Evolutionary conservation across 305 asterid species (phyloP).

Genomic region (Fraxinus latifolia): DNA sequence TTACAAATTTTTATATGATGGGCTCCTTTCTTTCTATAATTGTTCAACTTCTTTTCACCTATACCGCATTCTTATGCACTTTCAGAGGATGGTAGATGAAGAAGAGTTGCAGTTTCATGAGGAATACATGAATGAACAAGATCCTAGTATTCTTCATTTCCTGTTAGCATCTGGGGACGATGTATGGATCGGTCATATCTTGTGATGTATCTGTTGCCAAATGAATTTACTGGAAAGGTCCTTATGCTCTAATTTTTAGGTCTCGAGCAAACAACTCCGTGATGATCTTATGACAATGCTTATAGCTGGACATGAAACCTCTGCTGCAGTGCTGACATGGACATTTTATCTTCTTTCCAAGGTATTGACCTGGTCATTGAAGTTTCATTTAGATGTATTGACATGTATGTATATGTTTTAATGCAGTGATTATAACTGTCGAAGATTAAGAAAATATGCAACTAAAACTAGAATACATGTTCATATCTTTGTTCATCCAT

Average conservation of each 20-base stretch:
- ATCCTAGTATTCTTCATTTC: conserved; percentile 97
- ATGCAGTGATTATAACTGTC: not conserved
- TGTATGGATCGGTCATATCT: conserved; percentile 41
- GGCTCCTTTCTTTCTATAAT: not conserved
- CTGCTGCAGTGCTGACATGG: conserved; percentile 98
- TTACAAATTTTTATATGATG: not conserved
- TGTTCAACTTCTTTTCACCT: not conserved
- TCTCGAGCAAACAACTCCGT: conserved; percentile 97
- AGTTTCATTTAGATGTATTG: not conserved
- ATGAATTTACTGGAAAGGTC: conserved; percentile 25
- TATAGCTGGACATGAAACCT: conserved; percentile 98
- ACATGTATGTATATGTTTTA: not conserved
- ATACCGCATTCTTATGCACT: conserved; percentile 20
- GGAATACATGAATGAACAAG: conserved; percentile 96
- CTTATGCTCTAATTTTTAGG: conserved; percentile 52
- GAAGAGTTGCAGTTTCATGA: conserved; percentile 96
- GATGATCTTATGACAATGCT: conserved; percentile 98
- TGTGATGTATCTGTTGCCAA: conserved; percentile 22
- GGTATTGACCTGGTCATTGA: conserved; percentile 36
- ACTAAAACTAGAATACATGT: not conserved
- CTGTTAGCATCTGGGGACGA: conserved; percentile 95
- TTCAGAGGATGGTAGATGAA: conserved; percentile 91
- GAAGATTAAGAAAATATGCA: not conserved
- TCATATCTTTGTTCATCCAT: not conserved
- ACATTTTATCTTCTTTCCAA: conserved; percentile 90